Conservation (phyloP, 345 rosid species). For the Rhizophora apiculata region DNA sequence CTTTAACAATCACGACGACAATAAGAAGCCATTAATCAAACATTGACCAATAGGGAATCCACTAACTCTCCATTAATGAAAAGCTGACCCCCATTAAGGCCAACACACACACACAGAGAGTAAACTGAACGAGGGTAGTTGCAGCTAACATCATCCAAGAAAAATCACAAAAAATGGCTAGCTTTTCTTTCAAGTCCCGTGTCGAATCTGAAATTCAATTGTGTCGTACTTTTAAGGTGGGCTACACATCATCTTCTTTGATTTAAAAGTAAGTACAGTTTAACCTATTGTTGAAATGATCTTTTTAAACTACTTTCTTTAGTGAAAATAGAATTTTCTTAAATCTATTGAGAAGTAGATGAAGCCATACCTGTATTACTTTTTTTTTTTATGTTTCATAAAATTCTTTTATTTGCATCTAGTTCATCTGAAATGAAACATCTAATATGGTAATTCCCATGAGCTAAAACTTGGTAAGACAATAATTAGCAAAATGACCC, state of each 20-base stretch:
- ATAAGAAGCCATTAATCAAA: constrained; percentile 19
- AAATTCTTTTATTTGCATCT: too few relatives aligned
- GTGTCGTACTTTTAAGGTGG: constrained; percentile 24
- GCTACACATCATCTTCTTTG: constrained; percentile 25
- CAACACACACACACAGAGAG: background rate
- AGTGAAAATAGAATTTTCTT: background rate
- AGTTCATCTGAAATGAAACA: too few relatives aligned
- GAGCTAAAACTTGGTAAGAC: too few relatives aligned
- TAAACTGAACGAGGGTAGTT: constrained; percentile 17
- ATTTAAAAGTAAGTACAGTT: background rate
- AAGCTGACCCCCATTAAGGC: constrained; percentile 35
- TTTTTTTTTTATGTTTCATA: too few relatives aligned
- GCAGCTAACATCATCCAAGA: constrained; percentile 19
- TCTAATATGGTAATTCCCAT: too few relatives aligned
- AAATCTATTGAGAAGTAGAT: too few relatives aligned
- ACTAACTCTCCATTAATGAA: constrained; percentile 41
- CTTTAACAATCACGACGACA: constrained; percentile 15
- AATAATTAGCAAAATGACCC: too few relatives aligned
- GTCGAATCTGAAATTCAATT: constrained; percentile 21
- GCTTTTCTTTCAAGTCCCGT: constrained; percentile 20
- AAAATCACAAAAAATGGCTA: constrained; percentile 18
- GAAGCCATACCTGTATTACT: too few relatives aligned
- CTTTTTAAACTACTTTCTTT: background rate
- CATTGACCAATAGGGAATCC: constrained; percentile 34
- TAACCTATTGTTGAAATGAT: constrained; percentile 15